Evolutionary conservation across 2,329 filamentous ascomycete genomes (phyloP), one percentile per base, ranked within the genome.

Genomic region (Myriosclerotinia duriaeana): DNA sequence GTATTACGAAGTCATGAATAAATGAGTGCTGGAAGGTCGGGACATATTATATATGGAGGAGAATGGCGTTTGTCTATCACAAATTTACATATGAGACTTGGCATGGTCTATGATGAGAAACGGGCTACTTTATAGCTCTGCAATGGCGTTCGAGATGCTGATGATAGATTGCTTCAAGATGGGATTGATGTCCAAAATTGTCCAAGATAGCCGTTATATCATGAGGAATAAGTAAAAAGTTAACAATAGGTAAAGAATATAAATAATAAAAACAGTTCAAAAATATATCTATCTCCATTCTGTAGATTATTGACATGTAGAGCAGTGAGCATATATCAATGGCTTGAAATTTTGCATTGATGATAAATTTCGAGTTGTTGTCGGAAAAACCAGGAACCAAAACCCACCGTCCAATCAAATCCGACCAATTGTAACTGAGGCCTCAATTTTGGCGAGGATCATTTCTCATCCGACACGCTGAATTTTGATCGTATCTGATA

Each of bases 371-470:
- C 56, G 42, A 65, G 30, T 60, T 53, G 61, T 44, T 61, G 55
- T 66, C 64, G 64, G 64, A 66, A 66, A 66, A 66, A 53, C 55
- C 64, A 66, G 64, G 64, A 66, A 61, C 58, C 58, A 66, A 61
- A 53, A 22, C 40, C 22, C 17, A n/a, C 5, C 34, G 48, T 69
- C 70, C 71, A 68, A 75, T 73, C 73, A 74, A 66, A 73, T 69
- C 71, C 70, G 66, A 74, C 68, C 64, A 71, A 69, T 64, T 60
- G 54, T 30, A 69, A 66, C 64, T 61, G 58, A 61, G 58, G 56
- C 64, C 12, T 53, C 46, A 53, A 48, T 66, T 66, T 66, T 66
- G 64, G 55, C 64, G 64, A 66, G 64, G 38, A 53, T 54, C 64
- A 61, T 66, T 66, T 66, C 64, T 66, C 64, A 66, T 66, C 64